Percentiles rank a stretch among this genome's conserved stretches.
Evolutionary conservation across 108 stramenopile species (phyloP).

Genomic region (Nitzschia putrida): DNA sequence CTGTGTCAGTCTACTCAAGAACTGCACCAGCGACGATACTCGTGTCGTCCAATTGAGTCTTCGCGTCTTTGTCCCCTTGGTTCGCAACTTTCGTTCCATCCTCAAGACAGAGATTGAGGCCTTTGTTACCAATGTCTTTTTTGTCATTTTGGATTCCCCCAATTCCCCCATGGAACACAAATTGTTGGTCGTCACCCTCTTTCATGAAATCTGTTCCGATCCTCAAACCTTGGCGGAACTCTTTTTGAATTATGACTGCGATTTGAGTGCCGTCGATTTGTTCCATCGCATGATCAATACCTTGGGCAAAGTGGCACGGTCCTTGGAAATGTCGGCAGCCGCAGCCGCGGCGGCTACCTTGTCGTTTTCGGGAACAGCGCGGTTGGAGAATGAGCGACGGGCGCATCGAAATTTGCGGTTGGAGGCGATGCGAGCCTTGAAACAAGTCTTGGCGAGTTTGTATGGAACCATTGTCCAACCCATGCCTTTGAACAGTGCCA

Average conservation of each 20-base stretch:
- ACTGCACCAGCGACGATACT: constrained; percentile 86
- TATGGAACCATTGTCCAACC: constrained; percentile 78
- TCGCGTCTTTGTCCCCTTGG: constrained; percentile 90
- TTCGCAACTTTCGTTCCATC: constrained; percentile 86
- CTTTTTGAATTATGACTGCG: constrained; percentile 99
- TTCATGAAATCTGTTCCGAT: constrained; percentile 89
- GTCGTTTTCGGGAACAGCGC: constrained; percentile 51
- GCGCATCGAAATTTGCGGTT: constrained; percentile 74
- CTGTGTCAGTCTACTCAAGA: constrained; percentile 91
- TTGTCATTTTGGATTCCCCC: constrained; percentile 92
- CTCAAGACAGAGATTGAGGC: constrained; percentile 95
- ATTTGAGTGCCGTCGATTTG: constrained; percentile 89
- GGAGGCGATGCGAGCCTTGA: constrained; percentile 79
- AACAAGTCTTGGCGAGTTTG: constrained; percentile 82
- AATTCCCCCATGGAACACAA: constrained; percentile 95
- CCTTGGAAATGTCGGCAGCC: constrained; percentile 44
- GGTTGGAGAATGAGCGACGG: constrained; percentile 65
- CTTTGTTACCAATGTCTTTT: constrained; percentile 98
- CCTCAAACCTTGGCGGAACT: constrained; percentile 88
- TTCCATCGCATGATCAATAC: constrained; percentile 93
- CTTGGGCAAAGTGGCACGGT: constrained; percentile 84
- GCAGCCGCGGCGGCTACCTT: constrained; percentile 29
- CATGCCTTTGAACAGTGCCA: constrained; percentile 18
- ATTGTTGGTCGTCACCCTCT: constrained; percentile 87
- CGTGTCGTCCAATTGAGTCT: constrained; percentile 89